phyloP scores from a whole-genome alignment of 768 basidiomycete species.

The Kwoniella pini region DNA sequence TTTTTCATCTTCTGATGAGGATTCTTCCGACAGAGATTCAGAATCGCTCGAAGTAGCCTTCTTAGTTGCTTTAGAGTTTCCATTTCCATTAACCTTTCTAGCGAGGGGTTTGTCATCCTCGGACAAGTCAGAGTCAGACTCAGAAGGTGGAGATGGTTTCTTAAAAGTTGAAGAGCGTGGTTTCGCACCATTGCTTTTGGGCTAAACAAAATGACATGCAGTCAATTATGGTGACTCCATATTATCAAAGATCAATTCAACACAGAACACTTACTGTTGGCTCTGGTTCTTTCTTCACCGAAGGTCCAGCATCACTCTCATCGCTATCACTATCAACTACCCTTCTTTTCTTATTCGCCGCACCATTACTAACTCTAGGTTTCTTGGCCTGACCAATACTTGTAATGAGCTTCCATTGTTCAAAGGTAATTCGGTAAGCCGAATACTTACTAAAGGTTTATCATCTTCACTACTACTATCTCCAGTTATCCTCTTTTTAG shows the following conservation, averaged over 20 bases:
- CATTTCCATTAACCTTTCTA: slow-evolving; percentile 45
- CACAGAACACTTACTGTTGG: slow-evolving; percentile 24
- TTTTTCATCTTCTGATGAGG: slow-evolving; percentile 48
- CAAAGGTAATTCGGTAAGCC: too few relatives aligned
- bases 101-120: slow-evolving; percentile 57
- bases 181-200: slow-evolving; percentile 27
- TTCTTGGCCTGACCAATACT: slow-evolving; percentile 35
- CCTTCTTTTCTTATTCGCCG: slow-evolving; percentile 28
- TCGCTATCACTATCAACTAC: slow-evolving; percentile 42
- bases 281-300: slow-evolving; percentile 33
- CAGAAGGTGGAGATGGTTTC: slow-evolving; percentile 2
- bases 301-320: slow-evolving; percentile 33
- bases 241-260: too few relatives aligned
- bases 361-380: slow-evolving; percentile 29
- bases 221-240: not conserved
- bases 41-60: slow-evolving; percentile 30
- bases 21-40: slow-evolving; percentile 46
- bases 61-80: slow-evolving; percentile 48
- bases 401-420: not conserved
- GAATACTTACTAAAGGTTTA: slow-evolving; percentile 43
- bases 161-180: slow-evolving; percentile 16
- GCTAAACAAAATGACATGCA: slow-evolving; percentile 7
- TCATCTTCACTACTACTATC: slow-evolving; percentile 40
- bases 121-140: slow-evolving; percentile 31
- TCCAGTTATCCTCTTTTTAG: slow-evolving; percentile 11